Percentiles rank a stretch among this genome's conserved stretches.
These are phyloP conservation scores for Arabidopsis arenosa DNA, from an alignment of 345 rosid species.

Conservation along the genomic window DNA sequence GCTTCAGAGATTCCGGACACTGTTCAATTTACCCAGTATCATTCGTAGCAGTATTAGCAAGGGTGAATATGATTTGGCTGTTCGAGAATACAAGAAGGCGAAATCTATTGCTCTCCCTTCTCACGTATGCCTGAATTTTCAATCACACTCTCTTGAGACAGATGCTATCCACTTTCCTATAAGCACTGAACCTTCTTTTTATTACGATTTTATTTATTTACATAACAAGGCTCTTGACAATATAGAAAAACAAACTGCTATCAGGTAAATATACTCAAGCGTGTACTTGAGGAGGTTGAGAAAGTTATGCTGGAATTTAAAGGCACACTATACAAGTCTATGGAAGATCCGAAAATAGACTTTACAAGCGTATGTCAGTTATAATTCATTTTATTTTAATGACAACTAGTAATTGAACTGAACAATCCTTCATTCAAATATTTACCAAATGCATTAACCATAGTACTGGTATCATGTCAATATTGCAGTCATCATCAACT, in stretches of 20 bases:
- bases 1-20: conserved; percentile 95
- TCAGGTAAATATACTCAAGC: conserved; percentile 94
- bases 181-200: conserved; percentile 7
- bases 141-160: conserved; percentile 25
- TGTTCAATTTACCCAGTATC: conserved; percentile 94
- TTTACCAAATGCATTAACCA: conserved; percentile 11
- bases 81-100: conserved; percentile 97
- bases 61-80: conserved; percentile 97
- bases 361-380: conserved; percentile 69
- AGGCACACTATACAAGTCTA: conserved; percentile 85
- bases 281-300: conserved; percentile 99
- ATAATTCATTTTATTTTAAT: conserved; percentile 11
- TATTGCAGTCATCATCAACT: conserved; percentile 29
- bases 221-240: conserved; percentile 28
- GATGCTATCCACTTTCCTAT: conserved; percentile 16
- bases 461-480: conserved; percentile 18
- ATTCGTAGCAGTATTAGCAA: conserved; percentile 91
- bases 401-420: conserved; percentile 24
- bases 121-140: conserved; percentile 65
- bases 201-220: background rate
- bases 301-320: conserved; percentile 96
- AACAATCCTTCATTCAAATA: conserved; percentile 7
- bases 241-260: conserved; percentile 39
- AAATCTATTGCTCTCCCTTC: conserved; percentile 95
- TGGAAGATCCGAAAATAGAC: conserved; percentile 98